Conservation (phyloP, 805 yeast genomes). For the Saccharomycopsis sp. region DNA sequence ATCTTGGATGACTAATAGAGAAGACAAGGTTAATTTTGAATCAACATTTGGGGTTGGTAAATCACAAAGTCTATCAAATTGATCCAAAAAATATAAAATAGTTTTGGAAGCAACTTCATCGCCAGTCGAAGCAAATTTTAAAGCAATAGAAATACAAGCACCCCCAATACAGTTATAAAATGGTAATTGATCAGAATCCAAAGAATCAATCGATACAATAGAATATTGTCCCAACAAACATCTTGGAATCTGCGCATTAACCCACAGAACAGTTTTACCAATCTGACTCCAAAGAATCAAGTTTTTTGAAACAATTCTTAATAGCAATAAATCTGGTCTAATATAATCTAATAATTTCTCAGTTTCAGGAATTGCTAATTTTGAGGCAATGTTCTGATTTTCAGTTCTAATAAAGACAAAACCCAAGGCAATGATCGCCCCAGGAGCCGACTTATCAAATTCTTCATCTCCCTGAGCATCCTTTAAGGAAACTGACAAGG, state of each 20-base stretch:
- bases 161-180: conserved; percentile 66
- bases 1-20: conserved; percentile 47
- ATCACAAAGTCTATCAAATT: conserved; percentile 33
- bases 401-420: conserved; percentile 65
- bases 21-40: conserved; percentile 40
- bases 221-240: conserved; percentile 28
- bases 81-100: conserved; percentile 44
- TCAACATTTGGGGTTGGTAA: conserved; percentile 42
- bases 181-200: conserved; percentile 40
- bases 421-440: conserved; percentile 67
- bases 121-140: conserved; percentile 66
- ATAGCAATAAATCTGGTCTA: conserved; percentile 66
- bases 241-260: conserved; percentile 44
- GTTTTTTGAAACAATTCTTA: conserved; percentile 53
- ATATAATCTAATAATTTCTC: conserved; percentile 53
- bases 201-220: conserved; percentile 26
- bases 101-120: conserved; percentile 43
- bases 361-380: conserved; percentile 49
- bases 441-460: conserved; percentile 49
- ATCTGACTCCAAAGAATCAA: conserved; percentile 65
- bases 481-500: conserved; percentile 46
- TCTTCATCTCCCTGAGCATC: conserved; percentile 53
- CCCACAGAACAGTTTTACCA: conserved; percentile 42
- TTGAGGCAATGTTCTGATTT: conserved; percentile 47
- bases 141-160: conserved; percentile 58